Evolutionary conservation across 306 rosid species (phyloP).

Genomic region (Rosa rugosa): DNA sequence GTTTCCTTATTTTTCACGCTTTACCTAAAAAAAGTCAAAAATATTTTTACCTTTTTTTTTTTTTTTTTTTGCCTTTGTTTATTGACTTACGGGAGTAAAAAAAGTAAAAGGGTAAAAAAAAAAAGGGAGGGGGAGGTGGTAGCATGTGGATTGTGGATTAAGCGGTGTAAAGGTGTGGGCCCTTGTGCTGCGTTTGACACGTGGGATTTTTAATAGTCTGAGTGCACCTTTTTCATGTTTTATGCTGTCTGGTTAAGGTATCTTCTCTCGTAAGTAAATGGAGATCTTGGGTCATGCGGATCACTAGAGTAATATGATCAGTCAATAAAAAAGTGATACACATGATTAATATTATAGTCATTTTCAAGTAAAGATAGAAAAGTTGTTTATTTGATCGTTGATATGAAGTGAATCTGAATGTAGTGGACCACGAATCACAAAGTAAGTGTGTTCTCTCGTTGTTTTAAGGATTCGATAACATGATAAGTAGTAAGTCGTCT

Average conservation of each 20-base stretch:
- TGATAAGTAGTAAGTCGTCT: too few relatives aligned
- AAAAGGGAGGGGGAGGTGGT: background rate
- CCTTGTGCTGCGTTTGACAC: conserved; percentile 7
- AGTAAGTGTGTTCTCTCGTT: too few relatives aligned
- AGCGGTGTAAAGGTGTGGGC: background rate
- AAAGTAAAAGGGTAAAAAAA: background rate
- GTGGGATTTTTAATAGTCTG: conserved; percentile 16
- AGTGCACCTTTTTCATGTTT: conserved; percentile 14
- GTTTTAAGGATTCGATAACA: too few relatives aligned
- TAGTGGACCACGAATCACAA: too few relatives aligned
- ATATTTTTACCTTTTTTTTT: background rate
- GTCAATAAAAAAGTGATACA: background rate
- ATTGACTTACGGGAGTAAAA: background rate
- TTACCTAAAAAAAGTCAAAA: background rate
- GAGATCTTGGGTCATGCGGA: background rate
- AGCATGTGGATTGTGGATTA: background rate
- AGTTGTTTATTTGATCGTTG: too few relatives aligned
- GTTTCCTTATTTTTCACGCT: background rate
- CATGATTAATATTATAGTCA: too few relatives aligned
- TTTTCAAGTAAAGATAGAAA: too few relatives aligned
- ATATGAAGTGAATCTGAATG: too few relatives aligned
- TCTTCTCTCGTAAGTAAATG: background rate
- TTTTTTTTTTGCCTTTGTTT: background rate
- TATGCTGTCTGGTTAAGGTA: conserved; percentile 24
- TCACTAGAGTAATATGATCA: background rate